Conservation (phyloP, 23 red algal species). For the Cyanidioschyzon merolae region DNA sequence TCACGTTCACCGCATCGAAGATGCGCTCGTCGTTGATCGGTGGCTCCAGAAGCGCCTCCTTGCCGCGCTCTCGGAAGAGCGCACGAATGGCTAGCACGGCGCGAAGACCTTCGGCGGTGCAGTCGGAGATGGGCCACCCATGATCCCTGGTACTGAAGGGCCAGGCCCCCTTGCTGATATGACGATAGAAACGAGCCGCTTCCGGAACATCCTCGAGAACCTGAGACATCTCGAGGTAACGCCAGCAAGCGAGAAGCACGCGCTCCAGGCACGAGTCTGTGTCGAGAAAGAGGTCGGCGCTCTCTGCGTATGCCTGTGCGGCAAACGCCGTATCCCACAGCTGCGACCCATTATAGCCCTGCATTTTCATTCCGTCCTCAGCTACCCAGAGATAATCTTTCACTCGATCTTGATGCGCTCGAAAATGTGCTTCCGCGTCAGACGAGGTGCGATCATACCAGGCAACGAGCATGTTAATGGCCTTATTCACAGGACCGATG, state of each 20-base stretch:
- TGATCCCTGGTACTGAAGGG: slow-evolving; percentile 95
- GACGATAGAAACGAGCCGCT: slow-evolving; percentile 69
- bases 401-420: slow-evolving; percentile 55
- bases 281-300: slow-evolving; percentile 5
- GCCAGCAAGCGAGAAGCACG: slow-evolving; percentile 42
- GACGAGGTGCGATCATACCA: slow-evolving; percentile 53
- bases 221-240: slow-evolving; percentile 81
- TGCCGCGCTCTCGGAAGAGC: slow-evolving; percentile 4
- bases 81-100: slow-evolving; percentile 51
- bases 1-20: slow-evolving; percentile 61
- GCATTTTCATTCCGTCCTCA: slow-evolving; percentile 99
- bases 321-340: slow-evolving; percentile 99
- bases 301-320: slow-evolving; percentile 56
- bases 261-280: background rate
- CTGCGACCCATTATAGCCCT: slow-evolving; percentile 98
- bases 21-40: slow-evolving; percentile 22
- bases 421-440: slow-evolving; percentile 18
- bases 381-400: slow-evolving; percentile 97
- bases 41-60: background rate
- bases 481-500: slow-evolving; percentile 98
- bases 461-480: slow-evolving; percentile 66
- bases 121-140: slow-evolving; percentile 98
- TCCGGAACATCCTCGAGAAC: slow-evolving; percentile 69
- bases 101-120: slow-evolving; percentile 84
- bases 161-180: slow-evolving; percentile 90